Conservation (phyloP, 805 yeast genomes). For the Diddensiella santjacobensis region DNA sequence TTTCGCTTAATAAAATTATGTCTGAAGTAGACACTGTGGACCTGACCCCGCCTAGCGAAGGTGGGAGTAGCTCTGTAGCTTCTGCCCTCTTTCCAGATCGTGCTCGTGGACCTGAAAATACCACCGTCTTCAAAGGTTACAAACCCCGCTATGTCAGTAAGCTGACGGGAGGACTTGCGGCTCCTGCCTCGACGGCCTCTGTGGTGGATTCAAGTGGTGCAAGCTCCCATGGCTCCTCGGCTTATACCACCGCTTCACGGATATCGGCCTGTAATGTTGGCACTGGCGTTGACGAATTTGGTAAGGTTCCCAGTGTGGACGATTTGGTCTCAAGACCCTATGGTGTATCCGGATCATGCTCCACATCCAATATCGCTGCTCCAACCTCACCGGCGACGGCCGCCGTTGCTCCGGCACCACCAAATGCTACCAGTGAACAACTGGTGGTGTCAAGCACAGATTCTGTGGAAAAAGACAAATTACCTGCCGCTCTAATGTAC, state of each 20-base stretch:
- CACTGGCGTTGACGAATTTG: neutral
- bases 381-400: neutral
- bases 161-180: neutral
- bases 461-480: neutral
- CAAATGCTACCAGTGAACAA: neutral
- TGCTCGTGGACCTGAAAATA: neutral
- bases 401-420: neutral
- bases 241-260: neutral
- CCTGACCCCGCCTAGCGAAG: neutral
- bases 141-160: neutral
- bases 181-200: neutral
- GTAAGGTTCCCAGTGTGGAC: slow-evolving; percentile 1
- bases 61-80: neutral
- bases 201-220: neutral
- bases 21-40: neutral
- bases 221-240: neutral
- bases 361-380: too few relatives aligned
- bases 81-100: neutral
- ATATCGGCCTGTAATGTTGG: neutral
- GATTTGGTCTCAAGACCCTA: slow-evolving; percentile 1
- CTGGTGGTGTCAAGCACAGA: neutral
- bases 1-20: too few relatives aligned
- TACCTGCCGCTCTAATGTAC: neutral
- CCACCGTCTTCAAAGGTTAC: neutral
- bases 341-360: neutral